Evolutionary conservation across 176 grass and related monocot genomes (phyloP).

Genomic region (Phyllostachys edulis): DNA sequence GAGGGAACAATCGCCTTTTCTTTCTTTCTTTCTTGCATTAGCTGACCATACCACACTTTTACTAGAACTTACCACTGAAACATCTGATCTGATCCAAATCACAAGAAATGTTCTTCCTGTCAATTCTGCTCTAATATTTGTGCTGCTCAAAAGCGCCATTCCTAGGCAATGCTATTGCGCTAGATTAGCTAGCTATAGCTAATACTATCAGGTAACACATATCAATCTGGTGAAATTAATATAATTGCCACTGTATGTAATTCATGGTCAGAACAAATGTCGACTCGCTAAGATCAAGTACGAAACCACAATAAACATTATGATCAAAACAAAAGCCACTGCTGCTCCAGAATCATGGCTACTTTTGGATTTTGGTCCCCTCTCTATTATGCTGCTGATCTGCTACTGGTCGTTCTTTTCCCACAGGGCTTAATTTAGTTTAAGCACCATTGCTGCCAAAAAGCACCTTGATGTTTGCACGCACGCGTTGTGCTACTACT

Average conservation of each 20-base stretch:
- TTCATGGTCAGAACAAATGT: conserved; percentile 2
- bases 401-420: conserved; percentile 17
- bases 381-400: neutral
- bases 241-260: neutral
- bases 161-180: neutral
- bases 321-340: neutral
- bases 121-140: neutral
- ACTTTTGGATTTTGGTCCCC: conserved; percentile 31
- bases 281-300: conserved; percentile 21
- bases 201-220: neutral
- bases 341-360: neutral
- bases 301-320: neutral
- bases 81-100: neutral
- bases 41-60: neutral
- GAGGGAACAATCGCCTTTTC: neutral
- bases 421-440: neutral
- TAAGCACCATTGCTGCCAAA: conserved; percentile 31
- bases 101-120: conserved; percentile 1
- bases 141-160: neutral
- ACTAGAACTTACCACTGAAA: neutral
- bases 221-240: neutral
- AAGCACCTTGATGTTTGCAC: conserved; percentile 26
- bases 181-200: neutral
- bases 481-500: neutral
- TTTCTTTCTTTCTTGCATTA: neutral